Conservation (phyloP, 768 basidiomycete species). For the Saitozyma podzolica region DNA sequence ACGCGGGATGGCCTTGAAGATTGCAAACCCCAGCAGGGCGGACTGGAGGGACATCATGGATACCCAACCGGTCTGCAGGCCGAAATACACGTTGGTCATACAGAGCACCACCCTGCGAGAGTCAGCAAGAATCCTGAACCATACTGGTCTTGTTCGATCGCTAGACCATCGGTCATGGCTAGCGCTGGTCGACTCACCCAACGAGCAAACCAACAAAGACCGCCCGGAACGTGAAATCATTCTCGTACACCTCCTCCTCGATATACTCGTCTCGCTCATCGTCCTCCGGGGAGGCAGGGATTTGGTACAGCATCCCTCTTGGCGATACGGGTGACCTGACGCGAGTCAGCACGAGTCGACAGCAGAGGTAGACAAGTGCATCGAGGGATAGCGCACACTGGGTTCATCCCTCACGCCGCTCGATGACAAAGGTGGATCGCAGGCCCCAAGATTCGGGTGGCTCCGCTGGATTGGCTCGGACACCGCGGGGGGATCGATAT, state of each 20-base stretch:
- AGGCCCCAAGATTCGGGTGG: too few species aligned
- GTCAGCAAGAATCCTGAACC: conserved; percentile 11
- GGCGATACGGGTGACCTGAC: too few species aligned
- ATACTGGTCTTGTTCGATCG: too few species aligned
- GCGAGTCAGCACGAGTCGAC: too few species aligned
- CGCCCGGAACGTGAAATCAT: conserved; percentile 57
- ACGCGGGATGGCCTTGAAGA: conserved; percentile 58
- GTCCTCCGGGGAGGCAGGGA: conserved; percentile 6
- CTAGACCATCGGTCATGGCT: neutral
- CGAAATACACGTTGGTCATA: conserved; percentile 74
- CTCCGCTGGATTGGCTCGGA: too few species aligned
- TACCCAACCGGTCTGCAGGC: conserved; percentile 46
- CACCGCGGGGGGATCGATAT: too few species aligned
- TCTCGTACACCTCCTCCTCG: conserved; percentile 27
- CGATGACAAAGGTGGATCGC: too few species aligned
- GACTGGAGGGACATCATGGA: conserved; percentile 87
- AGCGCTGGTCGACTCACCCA: conserved; percentile 55
- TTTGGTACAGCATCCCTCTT: too few species aligned
- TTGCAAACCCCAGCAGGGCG: conserved; percentile 83
- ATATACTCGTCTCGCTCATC: conserved; percentile 15
- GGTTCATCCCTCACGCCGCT: too few species aligned
- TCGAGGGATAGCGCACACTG: too few species aligned
- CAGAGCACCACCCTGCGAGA: conserved; percentile 58
- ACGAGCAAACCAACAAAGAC: conserved; percentile 76
- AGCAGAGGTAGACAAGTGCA: too few species aligned